Percentiles rank a stretch among this genome's conserved stretches.
phyloP scores from a whole-genome alignment of 1,284 basidiomycete genomes.

The Ceratobasidium sp. region DNA sequence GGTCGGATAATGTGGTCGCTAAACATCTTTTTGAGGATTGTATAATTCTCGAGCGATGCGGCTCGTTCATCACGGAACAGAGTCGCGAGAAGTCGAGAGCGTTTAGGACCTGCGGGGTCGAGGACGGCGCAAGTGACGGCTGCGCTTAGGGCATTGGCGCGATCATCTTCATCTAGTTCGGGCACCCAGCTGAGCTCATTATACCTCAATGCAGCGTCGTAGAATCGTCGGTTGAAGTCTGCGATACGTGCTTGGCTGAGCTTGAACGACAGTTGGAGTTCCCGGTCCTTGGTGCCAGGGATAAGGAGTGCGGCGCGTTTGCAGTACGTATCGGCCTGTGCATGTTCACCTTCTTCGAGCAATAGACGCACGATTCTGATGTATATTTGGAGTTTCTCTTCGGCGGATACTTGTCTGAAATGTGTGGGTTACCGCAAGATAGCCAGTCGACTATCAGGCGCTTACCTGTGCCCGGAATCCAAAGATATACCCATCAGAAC shows the following conservation, averaged over 20 bases:
- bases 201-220: constrained; percentile 94
- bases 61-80: constrained; percentile 94
- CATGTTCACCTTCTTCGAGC: constrained; percentile 94
- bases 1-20: constrained; percentile 94
- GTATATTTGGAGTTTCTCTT: constrained; percentile 88
- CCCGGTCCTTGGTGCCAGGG: constrained; percentile 76
- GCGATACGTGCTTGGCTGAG: constrained; percentile 91
- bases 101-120: constrained; percentile 95
- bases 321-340: constrained; percentile 94
- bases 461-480: constrained; percentile 87
- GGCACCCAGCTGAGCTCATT: constrained; percentile 91
- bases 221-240: constrained; percentile 89
- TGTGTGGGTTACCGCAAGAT: constrained; percentile 10
- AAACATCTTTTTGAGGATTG: constrained; percentile 96
- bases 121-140: constrained; percentile 96
- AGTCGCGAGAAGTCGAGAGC: constrained; percentile 88
- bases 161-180: constrained; percentile 89
- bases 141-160: constrained; percentile 84
- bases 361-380: constrained; percentile 93
- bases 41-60: constrained; percentile 76
- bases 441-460: constrained; percentile 9
- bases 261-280: constrained; percentile 80
- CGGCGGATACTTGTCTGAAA: constrained; percentile 71
- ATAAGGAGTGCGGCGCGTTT: constrained; percentile 93
- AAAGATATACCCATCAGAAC: constrained; percentile 90